phyloP scores from a whole-genome alignment of 129 eudicot species.

The Centella asiatica region DNA sequence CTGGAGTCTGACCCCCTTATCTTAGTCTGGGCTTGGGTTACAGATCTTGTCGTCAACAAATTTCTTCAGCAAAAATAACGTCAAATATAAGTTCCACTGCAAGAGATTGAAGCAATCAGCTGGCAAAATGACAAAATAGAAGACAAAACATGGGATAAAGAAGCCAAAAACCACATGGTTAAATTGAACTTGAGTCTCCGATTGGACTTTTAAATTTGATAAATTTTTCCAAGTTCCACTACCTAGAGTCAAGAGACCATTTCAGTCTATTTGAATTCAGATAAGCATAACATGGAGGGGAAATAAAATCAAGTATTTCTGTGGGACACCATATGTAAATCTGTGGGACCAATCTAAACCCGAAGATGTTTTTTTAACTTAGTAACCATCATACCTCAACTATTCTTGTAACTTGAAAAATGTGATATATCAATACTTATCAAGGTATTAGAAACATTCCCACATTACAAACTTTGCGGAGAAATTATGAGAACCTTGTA shows the following conservation, averaged over 20 bases:
- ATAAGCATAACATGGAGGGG: background rate
- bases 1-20: too few species aligned
- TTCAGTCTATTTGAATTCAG: too few species aligned
- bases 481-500: background rate
- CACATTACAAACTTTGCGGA: background rate
- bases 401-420: background rate
- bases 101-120: conserved; percentile 10
- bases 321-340: too few species aligned
- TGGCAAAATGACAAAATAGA: background rate
- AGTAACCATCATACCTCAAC: background rate
- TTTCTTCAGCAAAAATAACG: conserved; percentile 75
- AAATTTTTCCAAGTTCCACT: too few species aligned
- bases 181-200: too few species aligned
- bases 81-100: conserved; percentile 76
- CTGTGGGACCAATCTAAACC: background rate
- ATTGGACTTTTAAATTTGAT: too few species aligned
- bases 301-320: background rate
- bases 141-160: background rate
- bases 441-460: background rate
- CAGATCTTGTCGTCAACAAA: conserved; percentile 27
- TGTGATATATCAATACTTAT: background rate
- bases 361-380: background rate
- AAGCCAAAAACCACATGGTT: background rate
- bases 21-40: too few species aligned
- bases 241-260: too few species aligned